A percentile compares a stretch with the other conserved stretches of the same genome.
Evolutionary conservation across 257 asterid genomes (phyloP).

Genomic region (Solanum stenotomum): DNA sequence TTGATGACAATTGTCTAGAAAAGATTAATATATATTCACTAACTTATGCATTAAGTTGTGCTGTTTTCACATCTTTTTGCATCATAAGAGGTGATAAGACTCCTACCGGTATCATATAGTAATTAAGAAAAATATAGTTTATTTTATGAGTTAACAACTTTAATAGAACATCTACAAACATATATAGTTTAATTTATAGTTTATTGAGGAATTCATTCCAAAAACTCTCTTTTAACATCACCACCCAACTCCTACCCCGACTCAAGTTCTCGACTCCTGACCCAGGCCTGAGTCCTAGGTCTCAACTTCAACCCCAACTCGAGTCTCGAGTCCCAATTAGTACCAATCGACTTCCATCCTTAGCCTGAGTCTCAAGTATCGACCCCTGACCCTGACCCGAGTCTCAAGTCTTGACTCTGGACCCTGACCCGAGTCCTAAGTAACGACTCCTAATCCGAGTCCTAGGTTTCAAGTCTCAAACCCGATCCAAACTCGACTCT

Average conservation of each 20-base stretch:
- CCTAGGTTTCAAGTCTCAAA: background rate
- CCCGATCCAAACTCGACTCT: background rate
- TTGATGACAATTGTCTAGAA: background rate
- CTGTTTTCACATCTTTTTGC: background rate
- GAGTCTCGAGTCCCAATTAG: background rate
- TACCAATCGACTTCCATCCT: background rate
- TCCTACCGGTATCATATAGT: background rate
- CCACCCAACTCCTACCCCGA: background rate
- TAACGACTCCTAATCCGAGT: too few relatives aligned
- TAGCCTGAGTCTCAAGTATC: background rate
- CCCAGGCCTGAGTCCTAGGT: background rate
- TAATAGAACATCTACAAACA: background rate
- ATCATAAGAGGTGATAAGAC: background rate
- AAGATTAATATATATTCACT: background rate
- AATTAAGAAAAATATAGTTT: too few relatives aligned
- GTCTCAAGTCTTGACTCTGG: background rate
- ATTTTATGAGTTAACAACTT: background rate
- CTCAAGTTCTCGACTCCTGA: background rate
- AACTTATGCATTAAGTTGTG: background rate
- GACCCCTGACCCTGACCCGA: background rate
- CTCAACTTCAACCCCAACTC: background rate
- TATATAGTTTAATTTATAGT: background rate
- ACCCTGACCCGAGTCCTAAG: background rate
- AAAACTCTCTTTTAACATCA: background rate
- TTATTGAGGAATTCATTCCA: background rate